Base-by-base conservation (phyloP, 306 rosid species). In the Castanospermum australe region DNA sequence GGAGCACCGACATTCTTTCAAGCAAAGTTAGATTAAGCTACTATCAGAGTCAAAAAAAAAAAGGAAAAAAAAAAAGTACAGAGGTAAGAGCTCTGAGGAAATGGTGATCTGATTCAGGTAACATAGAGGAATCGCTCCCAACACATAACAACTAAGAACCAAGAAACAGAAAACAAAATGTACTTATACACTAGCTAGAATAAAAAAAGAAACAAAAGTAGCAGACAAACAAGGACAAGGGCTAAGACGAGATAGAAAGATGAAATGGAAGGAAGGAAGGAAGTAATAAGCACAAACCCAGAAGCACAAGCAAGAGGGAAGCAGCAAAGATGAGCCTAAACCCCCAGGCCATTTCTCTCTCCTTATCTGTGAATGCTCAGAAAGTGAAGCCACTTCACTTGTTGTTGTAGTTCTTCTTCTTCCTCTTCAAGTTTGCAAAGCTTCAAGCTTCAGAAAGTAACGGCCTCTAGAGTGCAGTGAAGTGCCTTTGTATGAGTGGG, bases 211-310 rank as follows among this genome's bases (percentile, higher is more conserved):
- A 41, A 15, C 9, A 32, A 25, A 25, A 54, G 33, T 21, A 32
- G 22, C 38, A 18, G 54, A 35, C 55, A 28, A 77, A 17, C 56
- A 66, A 8, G 30, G 56, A 68, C 36, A 20, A 3, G 36, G 51
- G 14, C 24, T 38, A 51, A 44, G 28, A 41, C 20, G 42, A 5
- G 3, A 61, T 5, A 52, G 5, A 60, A 15, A 44, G 36, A 45
- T 30, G 59, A 5, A 52, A 4, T 50, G 21, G 12, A 41, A 55
- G 41, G 59, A 71, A 68, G 30, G 73, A 80, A 45, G 57, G 76
- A 36, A 62, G 54, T 20, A 64, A 17, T 25, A 55, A 65, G 79
- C 22, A 88, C 97, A 38, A 71, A 92, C 97, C 97, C 72, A 92
- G 64, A 63, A 92, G 88, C 51, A 80, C 20, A 25, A 88, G 68